Percentiles rank a stretch among this genome's conserved stretches.
Evolutionary conservation across 208 protist genomes (phyloP).

Genomic region (Crithidia thermophila): DNA sequence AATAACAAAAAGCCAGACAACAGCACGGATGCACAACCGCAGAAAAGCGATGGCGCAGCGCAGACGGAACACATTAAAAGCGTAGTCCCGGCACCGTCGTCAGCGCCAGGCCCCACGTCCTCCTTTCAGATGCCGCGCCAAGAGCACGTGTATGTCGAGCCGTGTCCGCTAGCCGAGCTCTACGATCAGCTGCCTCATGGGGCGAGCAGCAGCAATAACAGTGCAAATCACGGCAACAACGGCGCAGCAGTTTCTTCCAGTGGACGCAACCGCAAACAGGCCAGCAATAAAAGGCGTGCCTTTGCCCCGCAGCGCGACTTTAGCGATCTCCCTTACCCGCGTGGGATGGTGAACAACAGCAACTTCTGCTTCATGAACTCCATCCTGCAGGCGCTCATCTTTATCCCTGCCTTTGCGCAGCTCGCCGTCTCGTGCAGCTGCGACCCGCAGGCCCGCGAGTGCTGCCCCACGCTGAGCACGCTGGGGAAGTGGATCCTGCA

Average conservation of each 20-base stretch:
- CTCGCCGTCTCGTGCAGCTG: conserved; percentile 46
- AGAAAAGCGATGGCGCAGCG: background rate
- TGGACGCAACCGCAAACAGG: conserved; percentile 2
- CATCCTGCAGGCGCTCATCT: conserved; percentile 66
- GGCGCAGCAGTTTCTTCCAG: background rate
- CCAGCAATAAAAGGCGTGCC: background rate
- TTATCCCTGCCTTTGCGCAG: conserved; percentile 75
- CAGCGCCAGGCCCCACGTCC: too few species aligned
- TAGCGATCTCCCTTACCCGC: conserved; percentile 40
- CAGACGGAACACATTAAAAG: background rate
- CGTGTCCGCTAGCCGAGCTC: conserved; percentile 5
- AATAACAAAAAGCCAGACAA: background rate
- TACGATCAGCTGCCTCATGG: conserved; percentile 12
- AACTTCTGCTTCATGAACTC: conserved; percentile 91
- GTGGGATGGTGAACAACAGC: conserved; percentile 75
- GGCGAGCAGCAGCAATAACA: conserved; percentile 1
- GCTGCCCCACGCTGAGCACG: conserved; percentile 46
- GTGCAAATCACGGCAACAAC: background rate
- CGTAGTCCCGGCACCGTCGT: background rate
- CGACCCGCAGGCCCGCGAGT: conserved; percentile 21
- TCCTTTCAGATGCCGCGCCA: conserved; percentile 24
- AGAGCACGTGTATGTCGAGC: conserved; percentile 21
- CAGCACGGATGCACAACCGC: background rate
- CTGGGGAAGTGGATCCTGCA: conserved; percentile 73
- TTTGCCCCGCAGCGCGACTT: conserved; percentile 41